These are phyloP conservation scores for Rubroshorea leprosula DNA, from an alignment of 345 rosid genomes.

Conservation along the genomic window DNA sequence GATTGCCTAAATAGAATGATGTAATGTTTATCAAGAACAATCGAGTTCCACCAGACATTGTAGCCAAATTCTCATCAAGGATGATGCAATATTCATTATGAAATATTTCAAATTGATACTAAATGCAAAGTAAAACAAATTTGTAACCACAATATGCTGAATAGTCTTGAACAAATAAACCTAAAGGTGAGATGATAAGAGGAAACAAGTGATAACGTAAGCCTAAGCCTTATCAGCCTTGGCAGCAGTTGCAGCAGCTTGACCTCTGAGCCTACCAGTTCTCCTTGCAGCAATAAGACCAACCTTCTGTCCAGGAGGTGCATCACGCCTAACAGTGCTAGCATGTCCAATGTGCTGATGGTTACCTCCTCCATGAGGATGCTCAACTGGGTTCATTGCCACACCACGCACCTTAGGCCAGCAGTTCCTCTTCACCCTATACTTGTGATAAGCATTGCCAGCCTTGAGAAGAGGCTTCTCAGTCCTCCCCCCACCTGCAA, in stretches of 20 bases:
- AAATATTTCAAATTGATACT: too few species aligned
- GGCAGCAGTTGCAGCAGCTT: constrained; percentile 67
- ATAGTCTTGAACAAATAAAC: neutral
- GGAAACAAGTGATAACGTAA: neutral
- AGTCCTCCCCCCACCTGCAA: constrained; percentile 76
- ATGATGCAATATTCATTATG: too few species aligned
- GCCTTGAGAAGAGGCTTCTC: constrained; percentile 76
- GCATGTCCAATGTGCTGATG: constrained; percentile 82
- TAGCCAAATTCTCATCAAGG: too few species aligned
- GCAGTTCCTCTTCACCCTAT: constrained; percentile 67
- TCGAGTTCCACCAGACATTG: too few species aligned
- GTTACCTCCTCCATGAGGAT: constrained; percentile 89
- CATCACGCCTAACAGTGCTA: constrained; percentile 62
- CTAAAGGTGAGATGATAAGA: neutral
- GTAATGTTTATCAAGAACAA: too few species aligned
- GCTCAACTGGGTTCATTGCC: constrained; percentile 86
- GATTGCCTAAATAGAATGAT: too few species aligned
- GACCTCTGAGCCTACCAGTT: constrained; percentile 69
- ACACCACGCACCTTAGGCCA: constrained; percentile 91
- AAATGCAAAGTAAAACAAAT: too few species aligned
- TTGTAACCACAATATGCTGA: neutral
- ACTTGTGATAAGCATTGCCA: constrained; percentile 72
- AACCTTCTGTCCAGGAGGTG: constrained; percentile 71
- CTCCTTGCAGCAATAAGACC: constrained; percentile 80
- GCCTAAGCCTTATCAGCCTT: constrained; percentile 47